These are phyloP conservation scores for Anisodus acutangulus DNA, from an alignment of 257 asterid species.

Conservation along the genomic window DNA sequence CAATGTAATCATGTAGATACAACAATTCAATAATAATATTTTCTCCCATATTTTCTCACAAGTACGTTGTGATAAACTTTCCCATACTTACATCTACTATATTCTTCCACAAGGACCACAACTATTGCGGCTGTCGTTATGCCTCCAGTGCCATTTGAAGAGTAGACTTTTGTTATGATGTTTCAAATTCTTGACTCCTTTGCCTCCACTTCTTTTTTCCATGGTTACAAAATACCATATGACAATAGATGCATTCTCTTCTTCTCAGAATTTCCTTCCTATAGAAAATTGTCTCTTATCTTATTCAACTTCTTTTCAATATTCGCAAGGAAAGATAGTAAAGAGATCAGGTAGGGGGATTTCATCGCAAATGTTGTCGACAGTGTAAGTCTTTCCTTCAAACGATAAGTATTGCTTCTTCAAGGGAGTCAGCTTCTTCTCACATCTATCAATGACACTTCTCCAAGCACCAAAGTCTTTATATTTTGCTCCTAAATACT, in stretches of 20 bases:
- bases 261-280: not conserved
- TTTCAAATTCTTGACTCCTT: not conserved
- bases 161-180: not conserved
- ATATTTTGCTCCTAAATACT: not conserved
- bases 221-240: not conserved
- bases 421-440: not conserved
- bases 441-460: not conserved
- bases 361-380: not conserved
- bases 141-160: not conserved
- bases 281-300: not conserved
- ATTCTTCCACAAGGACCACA: not conserved
- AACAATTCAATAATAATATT: no score
- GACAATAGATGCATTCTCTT: not conserved
- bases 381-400: not conserved
- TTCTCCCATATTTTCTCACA: not conserved
- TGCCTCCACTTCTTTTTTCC: not conserved
- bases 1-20: not conserved
- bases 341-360: not conserved
- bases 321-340: not conserved
- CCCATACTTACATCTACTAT: not conserved
- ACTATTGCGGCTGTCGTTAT: not conserved
- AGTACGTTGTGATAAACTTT: not conserved
- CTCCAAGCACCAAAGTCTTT: not conserved
- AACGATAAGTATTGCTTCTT: not conserved
- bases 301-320: not conserved